Conservation (phyloP, 306 rosid genomes). For the Medicago arabica region DNA sequence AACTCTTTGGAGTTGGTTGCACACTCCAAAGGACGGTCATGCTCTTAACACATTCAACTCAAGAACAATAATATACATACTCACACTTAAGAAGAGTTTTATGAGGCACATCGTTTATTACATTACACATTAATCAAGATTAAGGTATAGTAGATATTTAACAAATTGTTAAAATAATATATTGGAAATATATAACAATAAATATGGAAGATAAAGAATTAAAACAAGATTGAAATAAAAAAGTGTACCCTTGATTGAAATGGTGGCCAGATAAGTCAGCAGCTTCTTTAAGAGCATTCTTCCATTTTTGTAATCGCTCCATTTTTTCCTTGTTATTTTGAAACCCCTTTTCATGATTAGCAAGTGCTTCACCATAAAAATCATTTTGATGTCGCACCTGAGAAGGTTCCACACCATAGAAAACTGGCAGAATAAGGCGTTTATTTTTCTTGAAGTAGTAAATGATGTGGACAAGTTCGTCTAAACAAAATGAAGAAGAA, state of each 20-base stretch:
- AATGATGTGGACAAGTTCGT: slow-evolving; percentile 34
- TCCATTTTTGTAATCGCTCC: slow-evolving; percentile 17
- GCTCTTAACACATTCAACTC: too few species aligned
- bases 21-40: too few species aligned
- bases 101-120: too few species aligned
- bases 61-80: too few species aligned
- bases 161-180: too few species aligned
- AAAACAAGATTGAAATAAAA: too few species aligned
- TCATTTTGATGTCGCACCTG: background rate
- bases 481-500: slow-evolving; percentile 24
- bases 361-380: background rate
- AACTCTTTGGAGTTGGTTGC: too few species aligned
- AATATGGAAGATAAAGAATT: too few species aligned
- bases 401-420: slow-evolving; percentile 17
- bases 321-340: background rate
- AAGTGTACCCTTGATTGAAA: background rate
- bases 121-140: too few species aligned
- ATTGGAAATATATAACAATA: too few species aligned
- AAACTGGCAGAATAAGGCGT: background rate
- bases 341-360: background rate
- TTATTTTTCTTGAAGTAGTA: background rate
- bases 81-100: too few species aligned
- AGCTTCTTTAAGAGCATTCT: background rate
- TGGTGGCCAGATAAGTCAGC: background rate
- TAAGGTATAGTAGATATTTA: too few species aligned